Evolutionary conservation across 345 rosid species (phyloP).

Genomic region (Eucalyptus sideroxylon): DNA sequence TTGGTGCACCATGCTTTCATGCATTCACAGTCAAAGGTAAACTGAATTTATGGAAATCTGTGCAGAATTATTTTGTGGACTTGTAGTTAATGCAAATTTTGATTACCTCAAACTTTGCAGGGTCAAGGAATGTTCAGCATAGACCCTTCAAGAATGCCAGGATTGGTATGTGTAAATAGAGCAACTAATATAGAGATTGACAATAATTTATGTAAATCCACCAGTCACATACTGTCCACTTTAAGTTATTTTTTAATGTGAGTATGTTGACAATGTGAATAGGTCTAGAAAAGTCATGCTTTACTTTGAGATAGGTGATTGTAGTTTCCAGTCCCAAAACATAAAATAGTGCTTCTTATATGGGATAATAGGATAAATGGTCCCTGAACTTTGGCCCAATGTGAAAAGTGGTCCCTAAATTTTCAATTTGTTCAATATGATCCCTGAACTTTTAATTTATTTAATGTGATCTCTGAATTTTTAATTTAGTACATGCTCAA

Average conservation of each 20-base stretch:
- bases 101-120: conserved; percentile 16
- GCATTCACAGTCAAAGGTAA: conserved; percentile 53
- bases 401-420: rapidly evolving
- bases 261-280: neutral
- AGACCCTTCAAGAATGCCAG: conserved; percentile 65
- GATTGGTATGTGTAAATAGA: conserved; percentile 37
- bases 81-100: neutral
- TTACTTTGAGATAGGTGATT: neutral
- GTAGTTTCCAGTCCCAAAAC: neutral
- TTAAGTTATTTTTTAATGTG: neutral
- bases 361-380: too few species aligned
- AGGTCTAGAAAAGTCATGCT: neutral
- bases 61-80: neutral
- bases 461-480: too few species aligned
- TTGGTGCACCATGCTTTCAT: conserved; percentile 48
- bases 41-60: neutral
- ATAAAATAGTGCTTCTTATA: neutral
- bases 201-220: neutral
- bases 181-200: neutral
- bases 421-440: too few species aligned
- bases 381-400: too few species aligned
- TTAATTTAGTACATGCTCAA: too few species aligned
- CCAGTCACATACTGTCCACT: neutral
- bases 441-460: too few species aligned
- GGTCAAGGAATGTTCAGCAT: conserved; percentile 19